Conservation (phyloP, 768 basidiomycete species). For the Boletellus emodensis region DNA sequence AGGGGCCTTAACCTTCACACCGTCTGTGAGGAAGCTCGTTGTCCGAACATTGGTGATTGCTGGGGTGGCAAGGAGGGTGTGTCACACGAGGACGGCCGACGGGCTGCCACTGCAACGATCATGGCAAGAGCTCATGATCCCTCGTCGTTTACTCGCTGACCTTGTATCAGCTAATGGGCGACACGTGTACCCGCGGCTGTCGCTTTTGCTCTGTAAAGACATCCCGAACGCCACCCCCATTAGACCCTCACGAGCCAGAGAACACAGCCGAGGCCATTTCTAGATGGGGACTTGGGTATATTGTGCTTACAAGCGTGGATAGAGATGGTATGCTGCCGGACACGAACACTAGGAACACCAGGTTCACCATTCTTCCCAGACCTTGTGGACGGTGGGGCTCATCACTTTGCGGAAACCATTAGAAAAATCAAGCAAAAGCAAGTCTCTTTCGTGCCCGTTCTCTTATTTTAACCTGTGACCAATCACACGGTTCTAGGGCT, state of each 20-base stretch:
- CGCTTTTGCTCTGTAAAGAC: slow-evolving; percentile 98
- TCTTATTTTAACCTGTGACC: background rate
- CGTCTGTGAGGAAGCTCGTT: slow-evolving; percentile 97
- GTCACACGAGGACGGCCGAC: slow-evolving; percentile 67
- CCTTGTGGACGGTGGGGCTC: slow-evolving; percentile 85
- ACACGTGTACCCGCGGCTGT: slow-evolving; percentile 97
- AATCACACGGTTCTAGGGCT: slow-evolving; percentile 51
- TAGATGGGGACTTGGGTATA: slow-evolving; percentile 97
- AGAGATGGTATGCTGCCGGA: slow-evolving; percentile 70
- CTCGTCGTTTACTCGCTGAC: slow-evolving; percentile 6
- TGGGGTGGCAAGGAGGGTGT: slow-evolving; percentile 83
- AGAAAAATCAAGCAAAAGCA: slow-evolving; percentile 91
- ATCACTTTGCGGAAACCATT: slow-evolving; percentile 95
- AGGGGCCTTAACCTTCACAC: slow-evolving; percentile 90
- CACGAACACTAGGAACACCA: background rate
- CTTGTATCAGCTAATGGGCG: slow-evolving; percentile 83
- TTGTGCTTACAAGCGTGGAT: slow-evolving; percentile 95
- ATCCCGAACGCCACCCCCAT: slow-evolving; percentile 76
- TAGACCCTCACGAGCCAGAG: slow-evolving; percentile 96
- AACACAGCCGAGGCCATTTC: slow-evolving; percentile 97
- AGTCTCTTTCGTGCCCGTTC: slow-evolving; percentile 31
- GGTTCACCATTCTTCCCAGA: slow-evolving; percentile 46
- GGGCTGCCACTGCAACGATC: slow-evolving; percentile 93
- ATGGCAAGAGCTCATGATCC: slow-evolving; percentile 58
- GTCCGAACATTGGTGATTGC: slow-evolving; percentile 99